Percentiles rank a stretch among this genome's conserved stretches.
phyloP scores from a whole-genome alignment of 805 yeast species.

The Metschnikowia santaceciliae region DNA sequence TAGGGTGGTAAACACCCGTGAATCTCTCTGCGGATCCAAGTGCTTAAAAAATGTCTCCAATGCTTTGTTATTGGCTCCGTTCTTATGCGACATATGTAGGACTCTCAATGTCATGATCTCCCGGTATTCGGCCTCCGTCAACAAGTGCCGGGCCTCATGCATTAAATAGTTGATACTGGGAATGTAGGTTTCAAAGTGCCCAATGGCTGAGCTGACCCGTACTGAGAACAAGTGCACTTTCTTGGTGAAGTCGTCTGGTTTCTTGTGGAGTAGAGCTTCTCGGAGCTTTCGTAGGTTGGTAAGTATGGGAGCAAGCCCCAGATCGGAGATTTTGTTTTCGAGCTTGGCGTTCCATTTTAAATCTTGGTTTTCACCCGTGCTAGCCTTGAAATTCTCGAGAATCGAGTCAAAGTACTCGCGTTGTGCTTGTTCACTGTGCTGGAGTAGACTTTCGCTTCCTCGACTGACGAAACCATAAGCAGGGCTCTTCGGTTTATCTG shows the following conservation, averaged over 20 bases:
- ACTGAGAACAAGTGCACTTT: slow-evolving; percentile 48
- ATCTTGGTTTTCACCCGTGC: neutral
- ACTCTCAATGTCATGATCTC: slow-evolving; percentile 42
- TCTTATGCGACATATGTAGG: slow-evolving; percentile 45
- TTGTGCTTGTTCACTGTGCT: slow-evolving; percentile 41
- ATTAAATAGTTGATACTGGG: slow-evolving; percentile 49
- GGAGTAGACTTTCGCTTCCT: slow-evolving; percentile 52
- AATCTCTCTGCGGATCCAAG: slow-evolving; percentile 17
- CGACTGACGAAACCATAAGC: slow-evolving; percentile 55
- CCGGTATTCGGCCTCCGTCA: slow-evolving; percentile 28
- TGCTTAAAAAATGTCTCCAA: slow-evolving; percentile 27
- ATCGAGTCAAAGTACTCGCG: slow-evolving; percentile 37
- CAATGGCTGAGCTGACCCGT: slow-evolving; percentile 41
- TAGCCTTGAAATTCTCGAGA: slow-evolving; percentile 15
- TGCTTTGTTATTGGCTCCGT: slow-evolving; percentile 29
- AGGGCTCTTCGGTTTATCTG: neutral
- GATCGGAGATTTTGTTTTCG: neutral
- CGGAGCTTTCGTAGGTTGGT: slow-evolving; percentile 45
- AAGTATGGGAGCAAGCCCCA: slow-evolving; percentile 16
- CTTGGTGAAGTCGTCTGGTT: slow-evolving; percentile 36
- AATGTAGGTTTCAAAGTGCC: slow-evolving; percentile 51
- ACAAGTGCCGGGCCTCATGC: slow-evolving; percentile 17
- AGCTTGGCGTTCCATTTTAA: neutral
- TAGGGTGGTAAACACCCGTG: slow-evolving; percentile 16
- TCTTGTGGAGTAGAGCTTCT: slow-evolving; percentile 46